Conservation (phyloP, 805 yeast species). For the Pachysolen tannophilus region DNA sequence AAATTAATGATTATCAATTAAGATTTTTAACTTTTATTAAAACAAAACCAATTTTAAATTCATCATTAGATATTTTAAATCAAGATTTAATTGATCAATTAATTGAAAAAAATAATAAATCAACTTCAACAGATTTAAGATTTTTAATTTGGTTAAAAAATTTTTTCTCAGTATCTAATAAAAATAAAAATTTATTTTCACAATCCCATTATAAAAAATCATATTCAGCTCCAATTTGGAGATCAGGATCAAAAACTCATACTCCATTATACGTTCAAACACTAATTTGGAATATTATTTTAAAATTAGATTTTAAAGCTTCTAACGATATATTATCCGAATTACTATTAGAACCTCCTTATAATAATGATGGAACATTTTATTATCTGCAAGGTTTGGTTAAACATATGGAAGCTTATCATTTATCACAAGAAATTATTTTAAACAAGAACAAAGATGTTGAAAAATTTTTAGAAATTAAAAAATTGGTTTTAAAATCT, state of each 20-base stretch:
- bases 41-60: background rate
- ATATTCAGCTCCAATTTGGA: conserved; percentile 28
- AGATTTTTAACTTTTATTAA: conserved; percentile 6
- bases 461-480: background rate
- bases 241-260: conserved; percentile 30
- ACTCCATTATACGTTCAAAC: conserved; percentile 33
- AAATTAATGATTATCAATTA: conserved; percentile 2
- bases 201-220: background rate
- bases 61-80: background rate
- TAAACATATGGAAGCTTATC: conserved; percentile 14
- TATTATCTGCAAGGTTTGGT: conserved; percentile 24
- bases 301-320: conserved; percentile 25
- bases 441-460: background rate
- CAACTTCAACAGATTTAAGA: conserved; percentile 15
- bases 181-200: conserved; percentile 9
- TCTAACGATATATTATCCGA: conserved; percentile 28
- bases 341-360: conserved; percentile 34
- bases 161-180: conserved; percentile 18
- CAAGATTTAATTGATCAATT: background rate
- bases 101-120: background rate
- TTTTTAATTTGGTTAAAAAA: conserved; percentile 29
- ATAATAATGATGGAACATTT: conserved; percentile 30
- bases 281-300: conserved; percentile 33
- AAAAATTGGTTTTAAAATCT: background rate
- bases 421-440: background rate